Evolutionary conservation across 2,329 filamentous ascomycete species (phyloP).

Genomic region (Curvularia spicifera): DNA sequence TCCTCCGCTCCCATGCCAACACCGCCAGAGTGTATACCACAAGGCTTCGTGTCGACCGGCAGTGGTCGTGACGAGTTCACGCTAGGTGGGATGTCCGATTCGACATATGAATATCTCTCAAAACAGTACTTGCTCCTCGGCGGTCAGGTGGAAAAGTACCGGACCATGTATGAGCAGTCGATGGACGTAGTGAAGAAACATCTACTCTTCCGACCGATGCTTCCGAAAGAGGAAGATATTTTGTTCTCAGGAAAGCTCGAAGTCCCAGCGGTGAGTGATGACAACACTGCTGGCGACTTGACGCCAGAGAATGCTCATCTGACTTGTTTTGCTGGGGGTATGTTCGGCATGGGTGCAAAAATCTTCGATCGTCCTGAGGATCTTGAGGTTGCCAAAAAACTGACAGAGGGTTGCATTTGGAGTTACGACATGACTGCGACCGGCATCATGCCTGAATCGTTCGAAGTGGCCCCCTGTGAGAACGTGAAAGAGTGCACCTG

Average conservation of each 20-base stretch:
- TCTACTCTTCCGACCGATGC: constrained; percentile 60
- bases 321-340: constrained; percentile 73
- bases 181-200: constrained; percentile 54
- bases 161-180: constrained; percentile 63
- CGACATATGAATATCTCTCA: constrained; percentile 54
- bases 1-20: constrained; percentile 20
- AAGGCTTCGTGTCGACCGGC: constrained; percentile 62
- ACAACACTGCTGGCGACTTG: constrained; percentile 35
- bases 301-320: constrained; percentile 63
- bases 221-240: constrained; percentile 54
- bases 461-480: constrained; percentile 58
- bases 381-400: constrained; percentile 61
- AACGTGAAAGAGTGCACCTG: constrained; percentile 51
- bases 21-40: constrained; percentile 47
- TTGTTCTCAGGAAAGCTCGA: constrained; percentile 49
- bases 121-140: constrained; percentile 58
- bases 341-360: constrained; percentile 70
- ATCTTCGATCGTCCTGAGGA: constrained; percentile 64
- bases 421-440: constrained; percentile 63
- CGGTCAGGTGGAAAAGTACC: constrained; percentile 56
- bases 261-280: constrained; percentile 40
- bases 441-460: constrained; percentile 68
- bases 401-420: constrained; percentile 70
- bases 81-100: constrained; percentile 51
- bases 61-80: constrained; percentile 54